These are phyloP conservation scores for Yarrowia sp. DNA, from an alignment of 805 yeast genomes.

Conservation along the genomic window DNA sequence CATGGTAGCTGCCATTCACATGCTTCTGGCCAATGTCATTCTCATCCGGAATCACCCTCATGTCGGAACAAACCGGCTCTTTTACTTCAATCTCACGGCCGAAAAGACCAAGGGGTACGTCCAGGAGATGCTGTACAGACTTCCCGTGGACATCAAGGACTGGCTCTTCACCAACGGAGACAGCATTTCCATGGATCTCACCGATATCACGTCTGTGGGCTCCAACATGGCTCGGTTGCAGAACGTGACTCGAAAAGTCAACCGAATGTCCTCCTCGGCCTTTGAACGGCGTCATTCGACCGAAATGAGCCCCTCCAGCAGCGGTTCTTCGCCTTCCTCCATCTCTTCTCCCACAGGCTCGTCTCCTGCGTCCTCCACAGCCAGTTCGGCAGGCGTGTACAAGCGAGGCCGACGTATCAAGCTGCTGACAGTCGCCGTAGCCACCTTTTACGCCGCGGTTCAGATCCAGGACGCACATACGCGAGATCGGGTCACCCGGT, in stretches of 20 bases:
- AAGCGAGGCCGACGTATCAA: conserved; percentile 34
- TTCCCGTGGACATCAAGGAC: conserved; percentile 33
- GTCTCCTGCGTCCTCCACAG: conserved; percentile 18
- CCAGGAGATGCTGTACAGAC: conserved; percentile 25
- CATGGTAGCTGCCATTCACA: conserved; percentile 31
- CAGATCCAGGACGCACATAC: conserved; percentile 13
- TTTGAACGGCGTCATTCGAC: conserved; percentile 15
- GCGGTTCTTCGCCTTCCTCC: conserved; percentile 17
- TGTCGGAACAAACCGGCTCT: conserved; percentile 23
- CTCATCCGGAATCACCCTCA: conserved; percentile 23
- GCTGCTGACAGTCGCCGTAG: conserved; percentile 25
- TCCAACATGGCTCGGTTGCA: conserved; percentile 28
- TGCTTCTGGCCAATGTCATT: conserved; percentile 29
- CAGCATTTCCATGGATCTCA: conserved; percentile 15
- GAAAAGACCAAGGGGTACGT: conserved; percentile 20
- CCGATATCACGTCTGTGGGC: conserved; percentile 28
- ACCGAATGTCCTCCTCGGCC: neutral
- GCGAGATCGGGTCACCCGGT: neutral
- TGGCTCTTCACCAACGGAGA: conserved; percentile 38
- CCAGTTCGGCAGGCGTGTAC: conserved; percentile 23
- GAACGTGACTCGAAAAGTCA: conserved; percentile 1
- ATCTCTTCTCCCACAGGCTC: conserved; percentile 7
- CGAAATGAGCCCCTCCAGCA: conserved; percentile 34
- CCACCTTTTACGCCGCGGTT: conserved; percentile 29
- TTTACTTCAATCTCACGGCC: conserved; percentile 23